Base-by-base conservation (phyloP, 78 protist species). In the Dictyostelium brefeldianum region DNA sequence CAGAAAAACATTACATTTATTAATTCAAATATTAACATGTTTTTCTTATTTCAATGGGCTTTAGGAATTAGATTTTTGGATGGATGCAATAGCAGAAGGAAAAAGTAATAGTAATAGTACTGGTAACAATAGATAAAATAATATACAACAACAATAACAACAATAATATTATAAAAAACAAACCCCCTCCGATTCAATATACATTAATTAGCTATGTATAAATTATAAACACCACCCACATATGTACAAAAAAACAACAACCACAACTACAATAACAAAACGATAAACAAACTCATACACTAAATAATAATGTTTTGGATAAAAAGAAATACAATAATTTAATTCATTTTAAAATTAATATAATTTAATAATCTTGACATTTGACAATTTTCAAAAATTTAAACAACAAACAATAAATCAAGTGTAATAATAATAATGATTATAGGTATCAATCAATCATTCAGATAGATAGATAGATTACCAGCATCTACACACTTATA, bases 51-150 rank as follows among this genome's bases (percentile, higher is more conserved):
- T n/a, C n/a, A n/a, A n/a, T n/a, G n/a, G 17, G 2, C 9, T 10
- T 48, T 22, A 80, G 78, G 92, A 84, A 5, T 80, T 84, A 14
- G 92, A 84, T 18, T 74, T 56, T 41, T 84, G 92, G 92, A 75
- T 84, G 48, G 54, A 54, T 12, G 92, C 74, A 59, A 51, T 84
- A 7, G 65, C 25, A 17, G 75, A 64, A 59, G 92, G 41, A 27
- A 7, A n/a, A 3, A 22, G 22, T 22, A 57, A 17, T 17, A 54
- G 18, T 54, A 54, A 54, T 20, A 56, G n/a, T 56, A 56, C 5
- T 22, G 22, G 31, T 12, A 57, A 18, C 65, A 56, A 27, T n/a
- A n/a, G 0, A 20, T 20, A 56, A 12, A 1, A n/a, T 22, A n/a
- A 57, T 8, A 57, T 22, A 36, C 43, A n/a, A 57, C 6, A n/a